These are phyloP conservation scores for Chaetomiaceae sp. DNA, from an alignment of 2,329 filamentous ascomycete genomes.

Conservation along the genomic window DNA sequence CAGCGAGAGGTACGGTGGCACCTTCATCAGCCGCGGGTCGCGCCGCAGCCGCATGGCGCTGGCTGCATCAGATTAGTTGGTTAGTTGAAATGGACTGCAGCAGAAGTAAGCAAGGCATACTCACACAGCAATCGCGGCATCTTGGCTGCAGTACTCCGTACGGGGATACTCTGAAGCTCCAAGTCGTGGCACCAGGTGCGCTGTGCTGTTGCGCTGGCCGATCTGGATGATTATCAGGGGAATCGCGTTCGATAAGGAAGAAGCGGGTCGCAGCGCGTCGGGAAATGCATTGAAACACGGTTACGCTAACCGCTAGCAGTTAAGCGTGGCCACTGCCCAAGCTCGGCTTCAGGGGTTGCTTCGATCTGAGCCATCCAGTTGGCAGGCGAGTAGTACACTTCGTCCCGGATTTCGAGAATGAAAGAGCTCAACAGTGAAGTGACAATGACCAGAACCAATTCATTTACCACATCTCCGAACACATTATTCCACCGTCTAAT, in stretches of 20 bases:
- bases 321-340: not conserved
- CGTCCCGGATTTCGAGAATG: too few species aligned
- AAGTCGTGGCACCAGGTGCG: not conserved
- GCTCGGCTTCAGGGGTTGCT: too few species aligned
- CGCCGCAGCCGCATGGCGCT: constrained; percentile 66
- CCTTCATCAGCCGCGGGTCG: constrained; percentile 74
- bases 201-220: not conserved
- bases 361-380: too few species aligned
- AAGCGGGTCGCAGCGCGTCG: constrained; percentile 3
- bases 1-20: constrained; percentile 83
- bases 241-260: constrained; percentile 3
- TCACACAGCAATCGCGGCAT: constrained; percentile 54
- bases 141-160: constrained; percentile 20
- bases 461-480: too few species aligned
- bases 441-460: too few species aligned
- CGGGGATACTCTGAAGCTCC: constrained; percentile 1
- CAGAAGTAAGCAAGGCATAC: constrained; percentile 24
- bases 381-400: too few species aligned
- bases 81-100: too few species aligned
- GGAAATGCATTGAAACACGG: constrained; percentile 18
- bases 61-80: constrained; percentile 34
- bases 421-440: too few species aligned
- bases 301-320: constrained; percentile 13
- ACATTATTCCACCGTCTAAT: too few species aligned
- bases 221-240: constrained; percentile 10